Evolutionary conservation across 768 basidiomycete species (phyloP).

Genomic region (Leccinum variicolor): DNA sequence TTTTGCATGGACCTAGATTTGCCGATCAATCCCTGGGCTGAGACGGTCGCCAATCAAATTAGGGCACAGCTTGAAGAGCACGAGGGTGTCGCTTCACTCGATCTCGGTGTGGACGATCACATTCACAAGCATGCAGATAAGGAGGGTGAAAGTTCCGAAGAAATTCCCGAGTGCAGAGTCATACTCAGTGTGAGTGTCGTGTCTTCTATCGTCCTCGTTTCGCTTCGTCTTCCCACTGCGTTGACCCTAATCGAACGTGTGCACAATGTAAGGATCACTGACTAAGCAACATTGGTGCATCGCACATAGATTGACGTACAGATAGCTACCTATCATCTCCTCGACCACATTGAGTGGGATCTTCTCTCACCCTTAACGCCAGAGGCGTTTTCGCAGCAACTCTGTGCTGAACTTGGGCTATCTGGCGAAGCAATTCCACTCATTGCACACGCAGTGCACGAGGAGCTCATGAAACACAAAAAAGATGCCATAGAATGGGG

Average conservation of each 20-base stretch:
- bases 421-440: constrained; percentile 85
- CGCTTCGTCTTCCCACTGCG: constrained; percentile 9
- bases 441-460: constrained; percentile 90
- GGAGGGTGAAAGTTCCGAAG: constrained; percentile 51
- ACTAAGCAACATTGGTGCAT: constrained; percentile 3
- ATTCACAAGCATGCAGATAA: constrained; percentile 12
- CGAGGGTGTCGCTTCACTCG: constrained; percentile 76
- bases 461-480: constrained; percentile 93
- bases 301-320: constrained; percentile 89
- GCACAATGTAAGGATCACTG: constrained; percentile 8
- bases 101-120: constrained; percentile 47
- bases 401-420: constrained; percentile 85
- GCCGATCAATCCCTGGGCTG: constrained; percentile 59
- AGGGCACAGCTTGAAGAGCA: constrained; percentile 89
- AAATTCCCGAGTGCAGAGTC: constrained; percentile 75
- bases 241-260: constrained; percentile 18
- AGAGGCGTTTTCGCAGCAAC: constrained; percentile 73
- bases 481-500: constrained; percentile 95
- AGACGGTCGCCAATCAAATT: constrained; percentile 83
- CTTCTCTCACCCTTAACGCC: constrained; percentile 90
- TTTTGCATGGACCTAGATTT: constrained; percentile 91
- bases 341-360: constrained; percentile 99
- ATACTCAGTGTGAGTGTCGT: constrained; percentile 63
- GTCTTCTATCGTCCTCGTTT: neutral
- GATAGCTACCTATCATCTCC: constrained; percentile 84